A percentile compares a stretch with the other conserved stretches of the same genome.
phyloP scores from a whole-genome alignment of 352 stramenopile genomes.

The Globisporangium paddicum region DNA sequence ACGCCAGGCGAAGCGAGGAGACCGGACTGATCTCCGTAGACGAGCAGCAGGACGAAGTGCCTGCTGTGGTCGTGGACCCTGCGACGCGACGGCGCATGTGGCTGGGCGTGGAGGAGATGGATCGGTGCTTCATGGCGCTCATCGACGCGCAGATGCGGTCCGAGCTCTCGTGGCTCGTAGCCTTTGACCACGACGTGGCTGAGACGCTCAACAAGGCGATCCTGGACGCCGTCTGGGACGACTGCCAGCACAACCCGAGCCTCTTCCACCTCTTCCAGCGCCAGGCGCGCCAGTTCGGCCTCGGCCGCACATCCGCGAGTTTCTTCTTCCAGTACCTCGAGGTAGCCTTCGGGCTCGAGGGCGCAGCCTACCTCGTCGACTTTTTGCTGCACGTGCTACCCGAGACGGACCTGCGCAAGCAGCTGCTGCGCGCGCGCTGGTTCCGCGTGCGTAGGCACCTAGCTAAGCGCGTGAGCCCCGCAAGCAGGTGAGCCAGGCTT shows the following conservation, averaged over 20 bases:
- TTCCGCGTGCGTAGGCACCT: slow-evolving; percentile 59
- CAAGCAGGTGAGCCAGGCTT: slow-evolving; percentile 1
- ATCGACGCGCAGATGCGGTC: slow-evolving; percentile 44
- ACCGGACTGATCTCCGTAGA: background rate
- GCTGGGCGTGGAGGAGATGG: slow-evolving; percentile 73
- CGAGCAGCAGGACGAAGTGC: slow-evolving; percentile 11
- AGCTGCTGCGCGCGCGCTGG: slow-evolving; percentile 62
- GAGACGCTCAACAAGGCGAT: slow-evolving; percentile 73
- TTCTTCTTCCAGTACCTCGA: slow-evolving; percentile 82
- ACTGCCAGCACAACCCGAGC: slow-evolving; percentile 81
- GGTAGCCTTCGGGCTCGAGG: slow-evolving; percentile 69
- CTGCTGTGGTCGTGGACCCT: no score
- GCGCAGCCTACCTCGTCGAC: slow-evolving; percentile 72
- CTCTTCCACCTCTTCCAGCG: slow-evolving; percentile 81
- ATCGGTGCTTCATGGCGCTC: slow-evolving; percentile 54
- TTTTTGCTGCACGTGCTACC: slow-evolving; percentile 80
- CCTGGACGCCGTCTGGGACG: slow-evolving; percentile 78
- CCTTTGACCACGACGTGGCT: slow-evolving; percentile 57
- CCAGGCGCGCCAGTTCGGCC: slow-evolving; percentile 74
- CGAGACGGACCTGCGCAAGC: slow-evolving; percentile 52
- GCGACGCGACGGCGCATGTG: slow-evolving; percentile 36
- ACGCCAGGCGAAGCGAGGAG: background rate
- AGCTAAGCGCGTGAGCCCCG: slow-evolving; percentile 44
- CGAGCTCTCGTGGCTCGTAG: slow-evolving; percentile 26
- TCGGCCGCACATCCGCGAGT: slow-evolving; percentile 38